Evolutionary conservation across 768 basidiomycete genomes (phyloP).

Genomic region (Hydnomerulius pinastri): DNA sequence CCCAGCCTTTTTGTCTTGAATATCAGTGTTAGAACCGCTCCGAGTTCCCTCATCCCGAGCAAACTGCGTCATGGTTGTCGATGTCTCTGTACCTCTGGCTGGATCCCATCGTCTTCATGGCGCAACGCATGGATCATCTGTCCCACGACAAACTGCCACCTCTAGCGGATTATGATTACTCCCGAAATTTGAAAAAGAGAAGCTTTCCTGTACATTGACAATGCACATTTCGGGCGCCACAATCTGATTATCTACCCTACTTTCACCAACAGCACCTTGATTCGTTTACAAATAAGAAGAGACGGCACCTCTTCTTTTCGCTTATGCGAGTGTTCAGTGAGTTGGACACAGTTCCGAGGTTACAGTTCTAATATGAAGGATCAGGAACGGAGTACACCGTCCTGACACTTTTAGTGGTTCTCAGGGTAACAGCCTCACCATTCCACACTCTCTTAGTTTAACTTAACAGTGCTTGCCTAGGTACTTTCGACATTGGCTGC

Average conservation of each 20-base stretch:
- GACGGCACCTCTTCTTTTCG: constrained; percentile 15
- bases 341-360: neutral
- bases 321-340: constrained; percentile 13
- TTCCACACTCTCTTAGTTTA: too few relatives aligned
- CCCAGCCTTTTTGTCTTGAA: neutral
- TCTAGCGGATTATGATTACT: constrained; percentile 48
- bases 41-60: constrained; percentile 38
- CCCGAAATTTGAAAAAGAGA: constrained; percentile 34
- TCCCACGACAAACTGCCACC: constrained; percentile 45
- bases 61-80: constrained; percentile 39
- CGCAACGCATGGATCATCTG: constrained; percentile 46
- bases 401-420: constrained; percentile 5
- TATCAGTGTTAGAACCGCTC: constrained; percentile 21
- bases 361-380: neutral
- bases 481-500: constrained; percentile 24
- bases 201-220: constrained; percentile 35
- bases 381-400: constrained; percentile 9
- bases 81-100: constrained; percentile 51
- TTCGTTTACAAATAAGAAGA: constrained; percentile 15
- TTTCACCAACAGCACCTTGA: constrained; percentile 26
- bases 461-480: neutral
- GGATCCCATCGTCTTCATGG: constrained; percentile 49
- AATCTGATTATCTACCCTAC: neutral
- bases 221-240: neutral
- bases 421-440: constrained; percentile 2